Evolutionary conservation across 768 basidiomycete genomes (phyloP).

Genomic region (Tricholomella constricta): DNA sequence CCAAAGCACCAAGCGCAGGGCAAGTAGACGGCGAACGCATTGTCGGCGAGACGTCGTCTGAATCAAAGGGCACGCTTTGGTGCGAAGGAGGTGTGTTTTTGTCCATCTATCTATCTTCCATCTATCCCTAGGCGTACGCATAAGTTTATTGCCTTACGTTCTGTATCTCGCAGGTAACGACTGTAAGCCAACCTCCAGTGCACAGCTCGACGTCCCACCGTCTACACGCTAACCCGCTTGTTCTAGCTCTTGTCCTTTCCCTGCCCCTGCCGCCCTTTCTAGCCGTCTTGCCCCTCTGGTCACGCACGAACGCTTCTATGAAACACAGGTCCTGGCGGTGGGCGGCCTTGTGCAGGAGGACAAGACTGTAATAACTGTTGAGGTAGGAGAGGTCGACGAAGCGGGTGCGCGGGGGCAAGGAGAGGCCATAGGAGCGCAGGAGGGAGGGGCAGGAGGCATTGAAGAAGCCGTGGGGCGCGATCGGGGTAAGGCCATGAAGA

Average conservation of each 20-base stretch:
- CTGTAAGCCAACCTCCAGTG: no score
- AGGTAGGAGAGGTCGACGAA: slow-evolving; percentile 79
- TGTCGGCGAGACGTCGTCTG: no score
- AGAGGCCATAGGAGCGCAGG: slow-evolving; percentile 72
- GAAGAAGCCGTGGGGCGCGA: slow-evolving; percentile 45
- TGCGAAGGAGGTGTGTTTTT: no score
- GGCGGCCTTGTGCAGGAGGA: slow-evolving; percentile 87
- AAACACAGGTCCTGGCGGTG: slow-evolving; percentile 76
- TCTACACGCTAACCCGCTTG: slow-evolving; percentile 79
- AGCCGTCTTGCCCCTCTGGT: slow-evolving; percentile 69
- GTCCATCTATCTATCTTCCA: no score
- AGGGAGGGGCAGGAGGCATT: slow-evolving; percentile 76
- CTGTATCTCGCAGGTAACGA: no score
- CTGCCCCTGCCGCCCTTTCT: slow-evolving; percentile 60
- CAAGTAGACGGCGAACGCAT: no score
- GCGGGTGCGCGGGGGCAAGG: slow-evolving; percentile 61
- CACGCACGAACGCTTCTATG: slow-evolving; percentile 85
- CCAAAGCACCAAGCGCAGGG: no score
- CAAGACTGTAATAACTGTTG: slow-evolving; percentile 72
- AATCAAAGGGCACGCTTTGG: no score
- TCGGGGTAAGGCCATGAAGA: background rate
- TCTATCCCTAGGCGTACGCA: no score
- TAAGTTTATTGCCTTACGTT: no score
- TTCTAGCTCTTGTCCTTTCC: slow-evolving; percentile 88
- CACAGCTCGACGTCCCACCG: no score